Percentiles rank a stretch among this genome's conserved stretches.
Evolutionary conservation across 2,329 filamentous ascomycete genomes (phyloP).

Genomic region (Sphaerulina vaccinii): DNA sequence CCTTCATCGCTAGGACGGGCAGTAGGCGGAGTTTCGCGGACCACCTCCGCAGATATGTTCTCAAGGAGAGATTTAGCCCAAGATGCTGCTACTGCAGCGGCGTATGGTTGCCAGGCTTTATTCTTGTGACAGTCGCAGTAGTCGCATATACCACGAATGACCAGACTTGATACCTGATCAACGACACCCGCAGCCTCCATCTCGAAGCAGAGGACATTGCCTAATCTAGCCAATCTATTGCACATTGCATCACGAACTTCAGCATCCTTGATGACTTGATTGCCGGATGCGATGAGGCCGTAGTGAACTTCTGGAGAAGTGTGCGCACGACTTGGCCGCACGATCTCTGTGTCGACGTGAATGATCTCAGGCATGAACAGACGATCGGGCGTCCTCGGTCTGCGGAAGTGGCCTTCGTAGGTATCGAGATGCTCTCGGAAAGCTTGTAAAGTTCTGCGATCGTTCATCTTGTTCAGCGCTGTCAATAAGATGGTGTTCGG

Average conservation of each 20-base stretch:
- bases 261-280: conserved; percentile 25
- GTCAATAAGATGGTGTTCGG: too few species aligned
- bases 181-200: conserved; percentile 30
- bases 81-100: conserved; percentile 24
- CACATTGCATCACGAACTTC: neutral
- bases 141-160: conserved; percentile 28
- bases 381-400: too few species aligned
- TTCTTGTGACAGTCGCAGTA: conserved; percentile 29
- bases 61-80: conserved; percentile 26
- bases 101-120: conserved; percentile 26
- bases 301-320: conserved; percentile 25
- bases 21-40: too few species aligned
- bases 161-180: conserved; percentile 18
- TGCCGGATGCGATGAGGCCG: conserved; percentile 29
- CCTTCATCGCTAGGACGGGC: too few species aligned
- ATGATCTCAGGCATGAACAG: too few species aligned
- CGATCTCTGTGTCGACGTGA: too few species aligned
- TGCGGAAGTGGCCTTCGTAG: too few species aligned
- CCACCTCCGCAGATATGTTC: too few species aligned
- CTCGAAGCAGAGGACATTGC: conserved; percentile 25
- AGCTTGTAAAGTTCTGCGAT: too few species aligned
- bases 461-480: too few species aligned
- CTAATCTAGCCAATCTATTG: conserved; percentile 9
- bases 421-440: too few species aligned
- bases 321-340: too few species aligned